Evolutionary conservation across 1,284 basidiomycete genomes (phyloP).

Genomic region (Flammula alnicola): DNA sequence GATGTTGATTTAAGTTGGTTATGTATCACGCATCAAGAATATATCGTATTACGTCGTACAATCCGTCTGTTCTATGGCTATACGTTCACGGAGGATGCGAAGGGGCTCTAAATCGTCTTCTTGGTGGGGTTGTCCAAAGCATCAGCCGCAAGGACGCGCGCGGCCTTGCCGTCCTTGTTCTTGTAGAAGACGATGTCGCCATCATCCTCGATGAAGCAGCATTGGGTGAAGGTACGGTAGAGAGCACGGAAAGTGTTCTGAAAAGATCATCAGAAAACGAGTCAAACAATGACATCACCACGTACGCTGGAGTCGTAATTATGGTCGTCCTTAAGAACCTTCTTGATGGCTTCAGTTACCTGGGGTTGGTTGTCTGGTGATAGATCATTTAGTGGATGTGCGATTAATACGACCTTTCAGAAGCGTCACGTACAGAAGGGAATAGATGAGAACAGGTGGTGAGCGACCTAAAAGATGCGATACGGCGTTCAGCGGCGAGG

Average conservation of each 20-base stretch:
- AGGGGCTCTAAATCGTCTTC: slow-evolving; percentile 18
- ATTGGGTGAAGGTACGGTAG: slow-evolving; percentile 58
- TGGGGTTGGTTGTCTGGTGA: slow-evolving; percentile 41
- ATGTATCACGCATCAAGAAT: too few relatives aligned
- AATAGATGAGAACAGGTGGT: slow-evolving; percentile 37
- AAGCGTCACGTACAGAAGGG: slow-evolving; percentile 46
- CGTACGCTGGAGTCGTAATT: slow-evolving; percentile 55
- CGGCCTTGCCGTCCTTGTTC: slow-evolving; percentile 62
- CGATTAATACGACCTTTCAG: not conserved
- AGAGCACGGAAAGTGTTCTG: slow-evolving; percentile 46
- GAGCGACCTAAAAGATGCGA: slow-evolving; percentile 23
- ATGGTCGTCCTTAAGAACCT: slow-evolving; percentile 51
- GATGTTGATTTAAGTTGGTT: too few relatives aligned
- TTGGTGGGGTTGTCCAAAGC: slow-evolving; percentile 20
- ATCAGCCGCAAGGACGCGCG: slow-evolving; percentile 32
- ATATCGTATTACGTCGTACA: slow-evolving; percentile 2
- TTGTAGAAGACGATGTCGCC: slow-evolving; percentile 80
- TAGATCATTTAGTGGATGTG: not conserved
- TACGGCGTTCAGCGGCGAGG: slow-evolving; percentile 8
- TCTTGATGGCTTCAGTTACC: slow-evolving; percentile 51
- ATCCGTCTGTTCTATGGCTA: not conserved
- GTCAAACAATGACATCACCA: not conserved
- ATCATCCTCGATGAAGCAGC: slow-evolving; percentile 73
- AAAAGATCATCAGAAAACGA: slow-evolving; percentile 11
- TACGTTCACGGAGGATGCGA: not conserved